Base-by-base conservation (phyloP, 2,329 filamentous ascomycete genomes). In the Alternaria viburni region DNA sequence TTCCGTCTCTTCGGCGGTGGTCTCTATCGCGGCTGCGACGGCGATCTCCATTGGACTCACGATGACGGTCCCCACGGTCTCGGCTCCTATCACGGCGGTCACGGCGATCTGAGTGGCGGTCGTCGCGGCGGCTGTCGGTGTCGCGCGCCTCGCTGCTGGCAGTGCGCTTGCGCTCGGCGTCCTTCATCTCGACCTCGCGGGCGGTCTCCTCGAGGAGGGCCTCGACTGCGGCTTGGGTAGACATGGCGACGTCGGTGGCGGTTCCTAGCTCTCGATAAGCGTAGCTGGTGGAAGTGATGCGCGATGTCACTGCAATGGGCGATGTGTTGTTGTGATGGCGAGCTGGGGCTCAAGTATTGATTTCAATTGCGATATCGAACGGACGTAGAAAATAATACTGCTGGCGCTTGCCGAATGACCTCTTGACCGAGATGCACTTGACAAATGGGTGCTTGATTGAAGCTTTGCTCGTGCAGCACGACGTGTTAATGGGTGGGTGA, bases 181-280 rank as follows among this genome's bases (percentile, higher is more conserved):
- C 50, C 49, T 64, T 70, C 54, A 63, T 69, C 52, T 71, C 67
- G 47, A 69, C 62, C 19, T 75, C 71, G 59, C 65, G 66, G 32
- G 68, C 72, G 15, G 70, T 70, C 60, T 73, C 92, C 81, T 97
- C 93, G 72, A 97, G 89, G 69, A 97, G 87, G 70, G 93, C 93
- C 85, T 97, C 94, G 74, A 97, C 93, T 78, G 97, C 93, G 71
- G 90, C 84, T 80, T 86, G 86, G 50, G 69, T 65, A 55, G 69
- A 66, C 72, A 73, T 74, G 23, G 19, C 47, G 61, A 47, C 23
- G 50, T 26, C 45, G 47, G 47, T 41, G 36, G 36, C 36, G 36
- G 15, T 61, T 69, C 64, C 71, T 74, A 72, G 68, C 69, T 66
- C 49, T 70, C 65, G 69, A 72, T 74, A 70, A 74, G 71, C 69